These are phyloP conservation scores for Mortierella sp. DNA, from an alignment of 371 early-diverging fungal species.

Conservation along the genomic window DNA sequence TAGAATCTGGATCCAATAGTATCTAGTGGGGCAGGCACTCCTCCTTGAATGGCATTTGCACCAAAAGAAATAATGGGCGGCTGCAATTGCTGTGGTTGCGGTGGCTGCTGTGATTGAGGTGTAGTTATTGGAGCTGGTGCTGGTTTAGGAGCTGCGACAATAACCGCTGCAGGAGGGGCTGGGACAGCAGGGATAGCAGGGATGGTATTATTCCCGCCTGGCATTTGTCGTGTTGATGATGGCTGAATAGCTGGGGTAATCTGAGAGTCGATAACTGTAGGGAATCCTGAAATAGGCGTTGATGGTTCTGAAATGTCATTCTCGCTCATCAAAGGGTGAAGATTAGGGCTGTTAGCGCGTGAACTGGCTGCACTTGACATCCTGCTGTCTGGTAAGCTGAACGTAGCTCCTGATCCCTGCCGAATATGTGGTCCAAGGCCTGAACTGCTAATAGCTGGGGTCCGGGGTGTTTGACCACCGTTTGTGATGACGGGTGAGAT, in stretches of 20 bases:
- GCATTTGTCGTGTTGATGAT: not conserved
- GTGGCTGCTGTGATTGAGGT: not conserved
- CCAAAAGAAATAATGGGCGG: conserved; percentile 56
- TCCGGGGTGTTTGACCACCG: not conserved
- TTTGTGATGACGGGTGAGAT: not conserved
- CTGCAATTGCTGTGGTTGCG: conserved; percentile 18
- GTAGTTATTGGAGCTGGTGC: not conserved
- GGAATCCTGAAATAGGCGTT: conserved; percentile 24
- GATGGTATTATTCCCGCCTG: not conserved
- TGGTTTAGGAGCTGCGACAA: not conserved
- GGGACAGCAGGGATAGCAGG: not conserved
- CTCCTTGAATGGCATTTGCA: conserved; percentile 36
- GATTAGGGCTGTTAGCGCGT: conserved; percentile 31
- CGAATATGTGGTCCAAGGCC: conserved; percentile 7
- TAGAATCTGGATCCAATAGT: conserved; percentile 87
- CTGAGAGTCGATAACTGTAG: not conserved
- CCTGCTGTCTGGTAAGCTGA: conserved; percentile 25
- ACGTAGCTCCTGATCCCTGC: not conserved
- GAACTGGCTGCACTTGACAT: conserved; percentile 47
- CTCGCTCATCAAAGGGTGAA: conserved; percentile 51
- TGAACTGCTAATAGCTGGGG: conserved; percentile 9
- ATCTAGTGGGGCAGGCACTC: conserved; percentile 53
- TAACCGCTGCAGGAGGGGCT: not conserved
- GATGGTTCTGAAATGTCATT: conserved; percentile 35
- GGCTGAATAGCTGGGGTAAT: not conserved